phyloP scores from a whole-genome alignment of 345 rosid species.

The Odontarrhena argentea region DNA sequence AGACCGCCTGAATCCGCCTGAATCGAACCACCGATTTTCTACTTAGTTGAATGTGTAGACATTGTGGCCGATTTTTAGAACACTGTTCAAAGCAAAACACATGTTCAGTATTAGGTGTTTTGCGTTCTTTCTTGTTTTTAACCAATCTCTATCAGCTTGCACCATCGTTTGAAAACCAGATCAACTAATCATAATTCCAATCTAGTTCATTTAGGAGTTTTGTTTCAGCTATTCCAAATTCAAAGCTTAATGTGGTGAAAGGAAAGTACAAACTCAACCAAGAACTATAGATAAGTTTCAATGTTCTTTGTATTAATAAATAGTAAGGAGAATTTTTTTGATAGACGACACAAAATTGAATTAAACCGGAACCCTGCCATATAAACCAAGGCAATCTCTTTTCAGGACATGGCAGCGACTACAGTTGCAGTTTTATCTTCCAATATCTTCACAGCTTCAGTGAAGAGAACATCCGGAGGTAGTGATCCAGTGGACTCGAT shows the following conservation, averaged over 20 bases:
- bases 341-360: conserved; percentile 17
- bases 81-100: too few relatives aligned
- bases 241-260: not conserved
- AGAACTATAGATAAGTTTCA: not conserved
- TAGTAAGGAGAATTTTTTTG: not conserved
- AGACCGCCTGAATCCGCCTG: too few relatives aligned
- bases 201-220: not conserved
- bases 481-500: conserved; percentile 89
- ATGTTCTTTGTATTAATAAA: not conserved
- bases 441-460: conserved; percentile 89
- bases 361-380: conserved; percentile 12
- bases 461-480: conserved; percentile 78
- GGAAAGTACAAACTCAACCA: not conserved
- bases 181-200: not conserved
- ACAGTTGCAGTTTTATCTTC: conserved; percentile 83
- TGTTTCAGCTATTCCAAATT: not conserved
- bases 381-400: conserved; percentile 12
- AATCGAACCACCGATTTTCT: too few relatives aligned
- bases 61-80: too few relatives aligned
- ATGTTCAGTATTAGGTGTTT: too few relatives aligned
- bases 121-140: too few relatives aligned
- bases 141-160: too few relatives aligned
- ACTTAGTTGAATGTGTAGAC: too few relatives aligned
- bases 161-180: not conserved
- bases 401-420: conserved; percentile 52